Conservation (phyloP, 2,329 filamentous ascomycete genomes). For the Penicillium sp. region DNA sequence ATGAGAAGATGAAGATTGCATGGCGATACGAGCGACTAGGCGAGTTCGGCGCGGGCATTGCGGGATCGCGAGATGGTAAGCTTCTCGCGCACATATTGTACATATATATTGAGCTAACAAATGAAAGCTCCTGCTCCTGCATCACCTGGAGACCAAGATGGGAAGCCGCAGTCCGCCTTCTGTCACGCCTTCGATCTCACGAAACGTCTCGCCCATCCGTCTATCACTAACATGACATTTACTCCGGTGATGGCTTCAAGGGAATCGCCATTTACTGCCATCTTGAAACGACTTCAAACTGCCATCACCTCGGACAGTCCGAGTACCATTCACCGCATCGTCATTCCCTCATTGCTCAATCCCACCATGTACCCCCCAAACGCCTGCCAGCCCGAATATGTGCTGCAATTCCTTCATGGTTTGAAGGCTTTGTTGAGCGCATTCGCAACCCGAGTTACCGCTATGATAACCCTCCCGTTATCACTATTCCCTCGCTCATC, state of each 20-base stretch:
- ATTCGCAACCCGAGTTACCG: conserved; percentile 64
- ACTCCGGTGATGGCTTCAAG: conserved; percentile 45
- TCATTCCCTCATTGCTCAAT: conserved; percentile 82
- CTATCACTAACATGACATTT: conserved; percentile 53
- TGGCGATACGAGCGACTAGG: conserved; percentile 92
- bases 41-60: conserved; percentile 59
- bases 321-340: conserved; percentile 69
- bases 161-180: conserved; percentile 49
- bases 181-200: conserved; percentile 73
- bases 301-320: conserved; percentile 58
- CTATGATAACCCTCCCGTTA: conserved; percentile 73
- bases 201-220: conserved; percentile 60
- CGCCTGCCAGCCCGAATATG: conserved; percentile 65
- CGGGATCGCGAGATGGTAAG: conserved; percentile 60
- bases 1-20: conserved; percentile 95
- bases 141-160: conserved; percentile 39
- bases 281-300: conserved; percentile 59
- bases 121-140: conserved; percentile 26
- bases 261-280: conserved; percentile 59
- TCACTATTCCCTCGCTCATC: conserved; percentile 73
- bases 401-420: conserved; percentile 78
- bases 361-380: conserved; percentile 77
- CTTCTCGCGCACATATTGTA: neutral
- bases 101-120: conserved; percentile 14
- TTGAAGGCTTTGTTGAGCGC: conserved; percentile 72